phyloP scores from a whole-genome alignment of 2,329 filamentous ascomycete species.

The Arthroderma sp. region DNA sequence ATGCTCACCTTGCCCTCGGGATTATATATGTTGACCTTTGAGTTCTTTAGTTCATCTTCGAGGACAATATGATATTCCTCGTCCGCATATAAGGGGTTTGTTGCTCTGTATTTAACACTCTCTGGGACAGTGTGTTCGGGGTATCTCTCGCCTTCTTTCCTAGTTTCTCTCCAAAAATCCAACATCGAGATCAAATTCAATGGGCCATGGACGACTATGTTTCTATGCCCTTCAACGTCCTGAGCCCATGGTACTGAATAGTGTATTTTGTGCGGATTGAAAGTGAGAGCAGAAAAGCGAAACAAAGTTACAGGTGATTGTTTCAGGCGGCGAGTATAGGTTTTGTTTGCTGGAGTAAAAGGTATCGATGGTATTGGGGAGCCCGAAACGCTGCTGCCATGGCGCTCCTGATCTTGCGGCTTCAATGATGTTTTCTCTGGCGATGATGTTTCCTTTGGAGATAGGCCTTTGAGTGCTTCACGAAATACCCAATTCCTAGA shows the following conservation, averaged over 20 bases:
- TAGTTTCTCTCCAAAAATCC: slow-evolving; percentile 34
- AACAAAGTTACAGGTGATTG: slow-evolving; percentile 33
- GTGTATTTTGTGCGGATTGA: slow-evolving; percentile 36
- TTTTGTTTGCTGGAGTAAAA: slow-evolving; percentile 17
- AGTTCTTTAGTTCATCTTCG: slow-evolving; percentile 22
- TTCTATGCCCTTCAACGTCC: slow-evolving; percentile 33
- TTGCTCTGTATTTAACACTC: slow-evolving; percentile 39
- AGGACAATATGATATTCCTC: slow-evolving; percentile 38
- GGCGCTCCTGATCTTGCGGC: slow-evolving; percentile 2
- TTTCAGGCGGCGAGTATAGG: slow-evolving; percentile 24
- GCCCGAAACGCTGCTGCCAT: slow-evolving; percentile 4
- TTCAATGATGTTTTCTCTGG: slow-evolving; percentile 7
- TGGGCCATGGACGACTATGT: slow-evolving; percentile 35
- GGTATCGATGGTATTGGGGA: slow-evolving; percentile 12
- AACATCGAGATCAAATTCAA: slow-evolving; percentile 34
- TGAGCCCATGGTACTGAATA: slow-evolving; percentile 34
- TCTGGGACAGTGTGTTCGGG: slow-evolving; percentile 26
- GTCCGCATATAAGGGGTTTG: slow-evolving; percentile 39
- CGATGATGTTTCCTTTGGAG: slow-evolving; percentile 10
- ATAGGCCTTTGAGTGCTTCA: slow-evolving; percentile 24
- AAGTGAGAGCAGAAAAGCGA: slow-evolving; percentile 34
- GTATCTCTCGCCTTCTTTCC: slow-evolving; percentile 15
- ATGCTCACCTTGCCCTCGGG: slow-evolving; percentile 25
- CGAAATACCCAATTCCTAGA: slow-evolving; percentile 37
- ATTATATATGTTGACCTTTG: slow-evolving; percentile 26